phyloP scores from a whole-genome alignment of 2,329 filamentous ascomycete genomes.

The Onygenales sp. region DNA sequence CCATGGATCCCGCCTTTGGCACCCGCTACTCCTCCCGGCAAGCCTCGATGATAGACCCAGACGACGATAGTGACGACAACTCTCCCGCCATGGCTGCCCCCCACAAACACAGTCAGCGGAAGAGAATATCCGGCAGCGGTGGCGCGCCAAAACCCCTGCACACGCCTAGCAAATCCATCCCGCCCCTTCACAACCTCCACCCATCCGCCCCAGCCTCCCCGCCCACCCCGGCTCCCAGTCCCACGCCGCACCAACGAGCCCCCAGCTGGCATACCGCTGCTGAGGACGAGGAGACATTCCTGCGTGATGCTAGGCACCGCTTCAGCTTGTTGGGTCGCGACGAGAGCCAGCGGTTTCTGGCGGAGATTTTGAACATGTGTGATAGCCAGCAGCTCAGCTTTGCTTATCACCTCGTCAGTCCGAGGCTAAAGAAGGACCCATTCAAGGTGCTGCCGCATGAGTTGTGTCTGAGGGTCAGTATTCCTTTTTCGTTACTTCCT shows the following conservation, averaged over 20 bases:
- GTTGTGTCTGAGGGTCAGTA: conserved; percentile 71
- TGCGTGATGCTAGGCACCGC: conserved; percentile 67
- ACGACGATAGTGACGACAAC: neutral
- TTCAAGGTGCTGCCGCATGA: conserved; percentile 89
- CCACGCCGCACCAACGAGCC: conserved; percentile 52
- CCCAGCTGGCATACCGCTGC: conserved; percentile 38
- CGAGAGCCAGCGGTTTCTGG: conserved; percentile 71
- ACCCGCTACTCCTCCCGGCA: conserved; percentile 1
- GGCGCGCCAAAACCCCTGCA: conserved; percentile 32
- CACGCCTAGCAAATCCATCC: conserved; percentile 40
- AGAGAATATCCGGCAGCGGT: conserved; percentile 21
- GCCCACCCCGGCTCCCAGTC: conserved; percentile 58
- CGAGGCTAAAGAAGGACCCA: conserved; percentile 88
- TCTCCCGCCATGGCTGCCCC: neutral
- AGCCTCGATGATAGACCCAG: neutral
- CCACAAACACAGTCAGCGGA: conserved; percentile 11
- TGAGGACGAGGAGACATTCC: conserved; percentile 72
- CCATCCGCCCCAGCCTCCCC: conserved; percentile 57
- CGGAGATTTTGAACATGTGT: conserved; percentile 84
- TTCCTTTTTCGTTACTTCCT: conserved; percentile 9
- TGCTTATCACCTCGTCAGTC: conserved; percentile 91
- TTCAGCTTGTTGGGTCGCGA: conserved; percentile 69
- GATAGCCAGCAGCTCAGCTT: conserved; percentile 93
- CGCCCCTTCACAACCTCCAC: conserved; percentile 45
- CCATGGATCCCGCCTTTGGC: conserved; percentile 1